These are phyloP conservation scores for Mediolabrus comicus DNA, from an alignment of 108 stramenopile species.

Conservation along the genomic window DNA sequence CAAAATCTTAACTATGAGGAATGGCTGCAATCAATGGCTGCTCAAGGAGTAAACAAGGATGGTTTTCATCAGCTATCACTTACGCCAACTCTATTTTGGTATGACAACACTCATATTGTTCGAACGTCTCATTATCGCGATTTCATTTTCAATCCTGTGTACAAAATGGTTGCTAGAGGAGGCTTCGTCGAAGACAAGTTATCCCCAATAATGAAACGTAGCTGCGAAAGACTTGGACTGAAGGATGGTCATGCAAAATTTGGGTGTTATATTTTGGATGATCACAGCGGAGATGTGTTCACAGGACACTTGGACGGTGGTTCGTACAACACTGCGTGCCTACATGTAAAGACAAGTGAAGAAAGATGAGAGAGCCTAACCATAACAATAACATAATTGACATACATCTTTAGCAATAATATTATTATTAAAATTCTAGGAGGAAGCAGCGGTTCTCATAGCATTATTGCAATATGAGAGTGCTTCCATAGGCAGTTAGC, in stretches of 20 bases:
- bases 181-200: slow-evolving; percentile 89
- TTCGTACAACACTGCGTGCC: slow-evolving; percentile 33
- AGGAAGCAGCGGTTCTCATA: neutral
- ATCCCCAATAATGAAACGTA: slow-evolving; percentile 61
- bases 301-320: slow-evolving; percentile 89
- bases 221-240: slow-evolving; percentile 69
- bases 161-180: slow-evolving; percentile 77
- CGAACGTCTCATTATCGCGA: slow-evolving; percentile 80
- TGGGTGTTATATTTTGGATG: slow-evolving; percentile 84
- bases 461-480: neutral
- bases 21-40: slow-evolving; percentile 42
- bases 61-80: slow-evolving; percentile 62
- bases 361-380: neutral
- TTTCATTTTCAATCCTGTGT: slow-evolving; percentile 73
- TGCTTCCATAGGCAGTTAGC: neutral
- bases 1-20: slow-evolving; percentile 43
- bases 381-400: neutral
- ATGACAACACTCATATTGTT: slow-evolving; percentile 84
- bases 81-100: slow-evolving; percentile 87
- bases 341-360: neutral
- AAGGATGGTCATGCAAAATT: slow-evolving; percentile 66
- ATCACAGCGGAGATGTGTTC: slow-evolving; percentile 80
- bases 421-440: neutral
- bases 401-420: neutral
- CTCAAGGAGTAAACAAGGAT: slow-evolving; percentile 5